Evolutionary conservation across 768 basidiomycete genomes (phyloP).

Genomic region (Tephrocybe sp.): DNA sequence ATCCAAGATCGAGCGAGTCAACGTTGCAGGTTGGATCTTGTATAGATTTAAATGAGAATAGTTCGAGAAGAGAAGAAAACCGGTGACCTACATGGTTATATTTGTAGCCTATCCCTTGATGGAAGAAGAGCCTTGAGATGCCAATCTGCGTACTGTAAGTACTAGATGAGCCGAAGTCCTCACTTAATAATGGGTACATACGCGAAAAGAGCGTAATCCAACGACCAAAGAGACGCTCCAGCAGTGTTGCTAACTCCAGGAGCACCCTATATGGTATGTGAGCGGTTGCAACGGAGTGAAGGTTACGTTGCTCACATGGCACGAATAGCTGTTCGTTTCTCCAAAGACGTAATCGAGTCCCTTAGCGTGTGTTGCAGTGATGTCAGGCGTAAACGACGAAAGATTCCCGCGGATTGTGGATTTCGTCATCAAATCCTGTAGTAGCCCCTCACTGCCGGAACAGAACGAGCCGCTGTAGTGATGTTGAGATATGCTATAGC

Average conservation of each 20-base stretch:
- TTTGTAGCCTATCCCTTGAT: slow-evolving; percentile 72
- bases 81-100: slow-evolving; percentile 54
- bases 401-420: slow-evolving; percentile 56
- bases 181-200: slow-evolving; percentile 19
- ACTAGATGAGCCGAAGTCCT: neutral
- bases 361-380: slow-evolving; percentile 43
- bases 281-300: neutral
- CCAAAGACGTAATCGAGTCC: slow-evolving; percentile 64
- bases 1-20: slow-evolving; percentile 59
- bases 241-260: slow-evolving; percentile 66
- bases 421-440: slow-evolving; percentile 70
- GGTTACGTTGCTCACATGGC: slow-evolving; percentile 30
- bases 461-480: slow-evolving; percentile 64
- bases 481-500: slow-evolving; percentile 52
- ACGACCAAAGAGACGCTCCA: slow-evolving; percentile 68
- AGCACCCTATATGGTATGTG: slow-evolving; percentile 33
- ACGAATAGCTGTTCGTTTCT: slow-evolving; percentile 56
- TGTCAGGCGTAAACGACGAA: slow-evolving; percentile 50
- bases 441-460: slow-evolving; percentile 47
- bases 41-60: neutral
- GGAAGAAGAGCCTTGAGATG: slow-evolving; percentile 58
- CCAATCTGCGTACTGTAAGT: slow-evolving; percentile 33
- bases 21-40: slow-evolving; percentile 62
- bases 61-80: neutral
- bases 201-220: slow-evolving; percentile 66